A percentile compares a stretch with the other conserved stretches of the same genome.
Evolutionary conservation across 2,329 filamentous ascomycete species (phyloP).

Genomic region (Gaeumannomyces tritici): DNA sequence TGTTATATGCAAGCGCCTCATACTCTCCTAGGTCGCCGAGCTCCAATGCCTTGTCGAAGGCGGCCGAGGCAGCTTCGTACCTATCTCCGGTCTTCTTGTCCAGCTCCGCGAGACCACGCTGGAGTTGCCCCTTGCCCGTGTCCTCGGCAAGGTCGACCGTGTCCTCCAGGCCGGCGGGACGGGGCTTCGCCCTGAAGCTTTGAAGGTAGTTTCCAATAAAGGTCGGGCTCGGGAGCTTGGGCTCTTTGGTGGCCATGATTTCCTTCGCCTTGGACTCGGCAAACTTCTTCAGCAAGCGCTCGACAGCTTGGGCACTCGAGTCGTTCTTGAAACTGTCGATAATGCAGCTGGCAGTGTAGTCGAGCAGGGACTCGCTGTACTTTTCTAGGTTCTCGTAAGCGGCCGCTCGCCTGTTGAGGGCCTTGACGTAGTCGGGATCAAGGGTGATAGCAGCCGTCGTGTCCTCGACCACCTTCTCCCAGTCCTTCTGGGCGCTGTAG

Average conservation of each 20-base stretch:
- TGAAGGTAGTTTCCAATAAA: constrained; percentile 99
- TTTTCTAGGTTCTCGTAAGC: constrained; percentile 90
- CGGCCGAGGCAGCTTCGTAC: constrained; percentile 77
- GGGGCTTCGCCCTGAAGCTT: constrained; percentile 80
- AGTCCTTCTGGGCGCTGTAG: constrained; percentile 86
- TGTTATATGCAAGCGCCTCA: constrained; percentile 90
- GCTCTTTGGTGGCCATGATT: constrained; percentile 75
- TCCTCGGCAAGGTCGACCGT: constrained; percentile 66
- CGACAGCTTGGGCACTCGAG: constrained; percentile 76
- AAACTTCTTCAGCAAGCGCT: constrained; percentile 91
- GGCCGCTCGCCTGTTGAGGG: constrained; percentile 89
- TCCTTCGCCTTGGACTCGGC: constrained; percentile 88
- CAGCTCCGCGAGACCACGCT: constrained; percentile 72
- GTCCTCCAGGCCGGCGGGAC: constrained; percentile 76
- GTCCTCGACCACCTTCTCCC: constrained; percentile 94
- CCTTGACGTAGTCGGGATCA: constrained; percentile 94
- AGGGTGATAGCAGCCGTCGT: constrained; percentile 90
- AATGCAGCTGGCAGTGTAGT: constrained; percentile 98
- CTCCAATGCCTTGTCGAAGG: constrained; percentile 84
- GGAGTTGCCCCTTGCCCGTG: constrained; percentile 76
- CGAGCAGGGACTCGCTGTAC: constrained; percentile 89
- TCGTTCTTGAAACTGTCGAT: constrained; percentile 97
- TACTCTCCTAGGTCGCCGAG: constrained; percentile 69
- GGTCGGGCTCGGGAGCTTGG: constrained; percentile 87
- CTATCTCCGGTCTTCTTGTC: constrained; percentile 81